Evolutionary conservation across 2,329 filamentous ascomycete species (phyloP).

Genomic region (Trichoderma brevicompactum): DNA sequence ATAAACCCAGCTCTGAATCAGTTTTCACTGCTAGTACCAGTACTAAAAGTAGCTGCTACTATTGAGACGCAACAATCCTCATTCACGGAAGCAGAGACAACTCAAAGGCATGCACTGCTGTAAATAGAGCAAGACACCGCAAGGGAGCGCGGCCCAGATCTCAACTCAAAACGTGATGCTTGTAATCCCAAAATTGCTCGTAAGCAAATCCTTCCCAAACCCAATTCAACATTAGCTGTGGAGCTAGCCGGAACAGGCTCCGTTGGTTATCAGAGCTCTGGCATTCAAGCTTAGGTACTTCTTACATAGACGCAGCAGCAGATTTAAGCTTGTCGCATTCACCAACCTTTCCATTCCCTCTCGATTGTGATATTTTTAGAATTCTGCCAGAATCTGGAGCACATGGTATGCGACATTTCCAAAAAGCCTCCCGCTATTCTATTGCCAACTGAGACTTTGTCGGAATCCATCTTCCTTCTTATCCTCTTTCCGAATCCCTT

Average conservation of each 20-base stretch:
- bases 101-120: background rate
- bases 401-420: background rate
- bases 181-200: no score
- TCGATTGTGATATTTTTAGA: background rate
- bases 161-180: background rate
- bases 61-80: background rate
- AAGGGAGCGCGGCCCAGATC: conserved; percentile 1
- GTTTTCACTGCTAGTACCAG: no score
- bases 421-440: background rate
- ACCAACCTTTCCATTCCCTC: background rate
- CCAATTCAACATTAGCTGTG: background rate
- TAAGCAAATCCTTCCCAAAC: no score
- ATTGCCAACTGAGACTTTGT: background rate
- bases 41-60: conserved; percentile 6
- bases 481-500: conserved; percentile 4
- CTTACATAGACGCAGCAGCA: background rate
- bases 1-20: no score
- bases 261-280: background rate
- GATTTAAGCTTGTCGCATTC: background rate
- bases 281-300: background rate
- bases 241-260: conserved; percentile 20
- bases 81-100: background rate
- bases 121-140: conserved; percentile 26
- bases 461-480: background rate
- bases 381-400: background rate